These are phyloP conservation scores for Suillus clintonianus DNA, from an alignment of 768 basidiomycete species.

Conservation along the genomic window DNA sequence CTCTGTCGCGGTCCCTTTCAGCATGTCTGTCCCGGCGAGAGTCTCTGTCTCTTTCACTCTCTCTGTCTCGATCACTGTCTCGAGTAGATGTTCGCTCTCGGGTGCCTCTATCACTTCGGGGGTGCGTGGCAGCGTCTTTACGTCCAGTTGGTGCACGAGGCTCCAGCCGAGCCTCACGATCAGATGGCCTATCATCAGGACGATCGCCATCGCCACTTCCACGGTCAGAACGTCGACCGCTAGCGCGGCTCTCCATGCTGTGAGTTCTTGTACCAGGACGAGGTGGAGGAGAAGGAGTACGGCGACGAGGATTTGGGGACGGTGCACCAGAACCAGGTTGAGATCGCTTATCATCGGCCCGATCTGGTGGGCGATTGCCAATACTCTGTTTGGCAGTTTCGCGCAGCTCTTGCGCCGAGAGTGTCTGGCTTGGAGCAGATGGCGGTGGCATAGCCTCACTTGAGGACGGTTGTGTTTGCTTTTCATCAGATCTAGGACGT, in stretches of 20 bases:
- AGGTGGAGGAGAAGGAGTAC: constrained; percentile 66
- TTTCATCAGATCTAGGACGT: constrained; percentile 45
- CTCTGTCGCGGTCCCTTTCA: constrained; percentile 47
- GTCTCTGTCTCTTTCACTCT: constrained; percentile 49
- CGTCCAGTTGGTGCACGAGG: constrained; percentile 42
- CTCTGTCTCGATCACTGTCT: constrained; percentile 41
- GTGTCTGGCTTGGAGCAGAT: constrained; percentile 73
- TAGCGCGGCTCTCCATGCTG: constrained; percentile 72
- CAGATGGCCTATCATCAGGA: constrained; percentile 53
- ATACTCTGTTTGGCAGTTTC: constrained; percentile 77
- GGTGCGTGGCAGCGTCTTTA: constrained; percentile 55
- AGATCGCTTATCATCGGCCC: constrained; percentile 46
- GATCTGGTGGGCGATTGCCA: constrained; percentile 37
- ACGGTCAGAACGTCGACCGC: constrained; percentile 63
- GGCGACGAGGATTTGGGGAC: constrained; percentile 55
- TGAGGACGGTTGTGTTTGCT: constrained; percentile 24
- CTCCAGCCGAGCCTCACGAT: constrained; percentile 53
- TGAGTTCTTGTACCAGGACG: constrained; percentile 69
- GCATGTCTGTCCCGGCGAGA: constrained; percentile 49
- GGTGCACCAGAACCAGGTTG: constrained; percentile 54
- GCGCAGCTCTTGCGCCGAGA: constrained; percentile 76
- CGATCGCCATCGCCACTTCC: constrained; percentile 44
- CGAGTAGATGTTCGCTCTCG: constrained; percentile 42
- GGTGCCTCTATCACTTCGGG: constrained; percentile 48
- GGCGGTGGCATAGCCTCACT: constrained; percentile 75